A percentile compares a stretch with the other conserved stretches of the same genome.
Evolutionary conservation across 176 grass and related monocot species (phyloP).

Genomic region (bread wheat (Triticum aestivum)): DNA sequence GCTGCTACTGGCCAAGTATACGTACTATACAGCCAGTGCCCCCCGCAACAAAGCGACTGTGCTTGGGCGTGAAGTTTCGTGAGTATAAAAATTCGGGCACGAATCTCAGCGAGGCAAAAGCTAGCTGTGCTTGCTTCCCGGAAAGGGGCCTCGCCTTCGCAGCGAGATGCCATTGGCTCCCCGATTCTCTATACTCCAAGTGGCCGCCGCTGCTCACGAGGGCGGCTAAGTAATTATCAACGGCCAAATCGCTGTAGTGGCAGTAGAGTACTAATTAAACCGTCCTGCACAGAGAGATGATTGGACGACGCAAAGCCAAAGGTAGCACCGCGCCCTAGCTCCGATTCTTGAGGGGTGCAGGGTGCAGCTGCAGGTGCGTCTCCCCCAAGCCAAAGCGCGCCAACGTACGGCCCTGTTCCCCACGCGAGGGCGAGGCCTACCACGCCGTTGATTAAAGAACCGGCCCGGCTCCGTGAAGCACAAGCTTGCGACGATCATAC

Average conservation of each 20-base stretch:
- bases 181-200: no score
- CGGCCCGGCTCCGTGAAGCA: background rate
- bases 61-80: background rate
- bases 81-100: background rate
- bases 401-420: no score
- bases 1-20: background rate
- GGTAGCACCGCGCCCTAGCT: background rate
- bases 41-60: background rate
- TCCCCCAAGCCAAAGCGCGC: background rate
- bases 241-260: background rate
- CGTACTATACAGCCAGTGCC: no score
- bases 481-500: background rate
- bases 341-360: background rate
- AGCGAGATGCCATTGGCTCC: background rate
- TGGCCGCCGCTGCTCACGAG: background rate
- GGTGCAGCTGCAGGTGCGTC: conserved; percentile 9
- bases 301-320: background rate
- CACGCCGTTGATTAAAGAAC: background rate
- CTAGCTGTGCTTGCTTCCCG: conserved; percentile 31
- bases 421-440: background rate
- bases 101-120: background rate
- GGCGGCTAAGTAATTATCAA: background rate
- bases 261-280: background rate
- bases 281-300: background rate
- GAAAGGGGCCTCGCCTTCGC: conserved; percentile 36